Conservation (phyloP, 2,329 filamentous ascomycete genomes). For the Mycosphaerella arachidis region DNA sequence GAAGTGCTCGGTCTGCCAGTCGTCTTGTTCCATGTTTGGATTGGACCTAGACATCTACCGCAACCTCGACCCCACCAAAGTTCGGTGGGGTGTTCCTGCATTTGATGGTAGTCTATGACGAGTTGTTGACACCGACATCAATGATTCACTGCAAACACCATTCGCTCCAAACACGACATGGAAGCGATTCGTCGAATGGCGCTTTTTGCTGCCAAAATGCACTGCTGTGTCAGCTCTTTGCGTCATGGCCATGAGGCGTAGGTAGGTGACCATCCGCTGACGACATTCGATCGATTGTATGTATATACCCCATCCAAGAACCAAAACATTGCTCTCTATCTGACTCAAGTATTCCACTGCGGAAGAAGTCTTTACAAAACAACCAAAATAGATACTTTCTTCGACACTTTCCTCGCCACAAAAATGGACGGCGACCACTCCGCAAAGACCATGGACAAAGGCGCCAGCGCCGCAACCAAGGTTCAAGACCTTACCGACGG, state of each 20-base stretch:
- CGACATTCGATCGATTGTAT: neutral
- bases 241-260: neutral
- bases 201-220: neutral
- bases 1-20: conserved; percentile 7
- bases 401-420: neutral
- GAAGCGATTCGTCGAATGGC: neutral
- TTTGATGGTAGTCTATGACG: conserved; percentile 2
- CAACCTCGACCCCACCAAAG: neutral
- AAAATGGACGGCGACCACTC: conserved; percentile 2
- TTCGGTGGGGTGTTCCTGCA: neutral
- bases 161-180: neutral
- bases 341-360: no score
- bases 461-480: conserved; percentile 1
- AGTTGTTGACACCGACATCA: conserved; percentile 1
- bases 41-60: neutral
- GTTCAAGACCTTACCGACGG: neutral
- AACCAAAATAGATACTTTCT: neutral
- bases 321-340: no score
- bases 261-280: neutral
- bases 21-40: neutral
- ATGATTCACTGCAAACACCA: neutral
- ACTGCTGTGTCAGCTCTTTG: neutral
- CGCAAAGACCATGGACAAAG: conserved; percentile 1
- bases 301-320: neutral
- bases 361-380: neutral